phyloP scores from a whole-genome alignment of 768 basidiomycete genomes.

The Phylloporus scabripes region DNA sequence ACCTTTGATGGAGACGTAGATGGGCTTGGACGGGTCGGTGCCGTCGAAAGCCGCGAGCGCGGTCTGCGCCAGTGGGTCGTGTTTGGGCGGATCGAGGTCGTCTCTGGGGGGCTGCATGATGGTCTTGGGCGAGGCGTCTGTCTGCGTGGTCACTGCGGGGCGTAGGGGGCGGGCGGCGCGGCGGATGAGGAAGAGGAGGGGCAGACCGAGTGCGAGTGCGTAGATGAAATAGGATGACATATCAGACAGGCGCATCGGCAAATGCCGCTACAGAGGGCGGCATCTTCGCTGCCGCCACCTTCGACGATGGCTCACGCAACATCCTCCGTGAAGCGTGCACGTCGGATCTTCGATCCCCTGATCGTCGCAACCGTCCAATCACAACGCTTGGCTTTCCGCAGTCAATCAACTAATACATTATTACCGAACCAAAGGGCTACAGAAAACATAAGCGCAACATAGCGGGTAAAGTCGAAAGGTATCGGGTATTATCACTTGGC shows the following conservation, averaged over 20 bases:
- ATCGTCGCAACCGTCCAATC: constrained; percentile 21
- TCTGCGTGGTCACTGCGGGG: constrained; percentile 10
- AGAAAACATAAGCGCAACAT: constrained; percentile 22
- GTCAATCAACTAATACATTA: constrained; percentile 22
- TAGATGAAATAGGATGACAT: constrained; percentile 25
- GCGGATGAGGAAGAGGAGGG: constrained; percentile 26
- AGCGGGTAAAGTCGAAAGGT: constrained; percentile 14
- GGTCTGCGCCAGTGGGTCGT: constrained; percentile 67
- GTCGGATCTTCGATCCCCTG: constrained; percentile 29
- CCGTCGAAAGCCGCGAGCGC: constrained; percentile 72
- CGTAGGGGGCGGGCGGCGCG: constrained; percentile 5
- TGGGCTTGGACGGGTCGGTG: constrained; percentile 54
- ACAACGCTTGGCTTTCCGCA: not conserved
- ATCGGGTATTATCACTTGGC: constrained; percentile 15
- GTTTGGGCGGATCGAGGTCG: constrained; percentile 65
- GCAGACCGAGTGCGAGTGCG: constrained; percentile 29
- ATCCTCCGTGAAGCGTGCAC: constrained; percentile 21
- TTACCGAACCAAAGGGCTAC: constrained; percentile 26
- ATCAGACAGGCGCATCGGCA: constrained; percentile 10
- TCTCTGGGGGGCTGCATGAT: constrained; percentile 66
- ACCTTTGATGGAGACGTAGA: constrained; percentile 95
- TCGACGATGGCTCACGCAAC: constrained; percentile 7
- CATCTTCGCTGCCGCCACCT: not conserved
- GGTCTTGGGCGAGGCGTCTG: constrained; percentile 39
- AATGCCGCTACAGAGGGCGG: constrained; percentile 3